phyloP scores from a whole-genome alignment of 2,329 filamentous ascomycete species.

The Exophiala xenobiotica region DNA sequence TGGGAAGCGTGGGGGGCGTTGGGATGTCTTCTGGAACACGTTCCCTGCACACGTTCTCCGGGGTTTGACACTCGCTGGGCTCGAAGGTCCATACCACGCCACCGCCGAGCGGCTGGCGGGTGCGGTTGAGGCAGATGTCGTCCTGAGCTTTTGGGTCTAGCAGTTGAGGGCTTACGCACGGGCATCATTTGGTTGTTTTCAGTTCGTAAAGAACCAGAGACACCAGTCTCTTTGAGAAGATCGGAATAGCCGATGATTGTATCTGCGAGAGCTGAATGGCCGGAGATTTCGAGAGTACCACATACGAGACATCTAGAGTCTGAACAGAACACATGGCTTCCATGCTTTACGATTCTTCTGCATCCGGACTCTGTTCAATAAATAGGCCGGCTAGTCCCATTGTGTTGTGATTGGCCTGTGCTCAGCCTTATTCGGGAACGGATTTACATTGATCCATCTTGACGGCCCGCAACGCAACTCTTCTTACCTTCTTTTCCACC shows the following conservation, averaged over 20 bases:
- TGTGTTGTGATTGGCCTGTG: slow-evolving; percentile 3
- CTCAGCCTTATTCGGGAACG: neutral
- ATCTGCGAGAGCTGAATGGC: too few relatives aligned
- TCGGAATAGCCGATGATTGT: too few relatives aligned
- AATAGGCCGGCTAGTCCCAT: slow-evolving; percentile 1
- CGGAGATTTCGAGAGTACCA: too few relatives aligned
- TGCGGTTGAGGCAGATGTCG: neutral
- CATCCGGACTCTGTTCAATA: neutral
- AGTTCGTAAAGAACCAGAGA: neutral
- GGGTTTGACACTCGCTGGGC: neutral
- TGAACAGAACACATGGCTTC: too few relatives aligned
- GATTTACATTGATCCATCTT: slow-evolving; percentile 1
- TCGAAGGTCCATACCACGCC: neutral
- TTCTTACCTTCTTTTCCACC: neutral
- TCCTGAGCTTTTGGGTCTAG: slow-evolving; percentile 4
- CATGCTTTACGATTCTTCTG: neutral
- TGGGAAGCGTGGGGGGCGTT: neutral
- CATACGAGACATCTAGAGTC: too few relatives aligned
- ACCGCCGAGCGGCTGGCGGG: neutral
- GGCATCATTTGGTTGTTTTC: neutral
- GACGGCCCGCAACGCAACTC: neutral
- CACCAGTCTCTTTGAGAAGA: neutral
- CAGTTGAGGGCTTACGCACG: neutral
- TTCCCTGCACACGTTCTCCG: neutral
- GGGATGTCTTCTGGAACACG: neutral